Conservation (phyloP, 495 filamentous ascomycete genomes). For the Hypoxylon fuscum region DNA sequence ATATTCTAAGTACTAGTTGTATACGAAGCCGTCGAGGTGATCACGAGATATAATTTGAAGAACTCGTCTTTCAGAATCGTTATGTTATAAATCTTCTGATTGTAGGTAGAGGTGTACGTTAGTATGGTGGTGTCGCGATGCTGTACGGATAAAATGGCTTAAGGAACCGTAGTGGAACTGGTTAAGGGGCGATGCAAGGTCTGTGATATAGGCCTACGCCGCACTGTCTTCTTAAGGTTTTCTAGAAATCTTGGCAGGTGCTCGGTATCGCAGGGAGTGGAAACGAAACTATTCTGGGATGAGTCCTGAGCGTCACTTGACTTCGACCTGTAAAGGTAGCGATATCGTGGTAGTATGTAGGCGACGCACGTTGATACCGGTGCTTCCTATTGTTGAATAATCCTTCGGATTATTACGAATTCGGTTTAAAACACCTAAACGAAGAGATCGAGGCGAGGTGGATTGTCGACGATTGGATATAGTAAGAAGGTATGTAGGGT, state of each 20-base stretch:
- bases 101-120: slow-evolving; percentile 11
- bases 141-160: slow-evolving; percentile 49
- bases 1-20: slow-evolving; percentile 29
- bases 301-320: not conserved
- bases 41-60: no score
- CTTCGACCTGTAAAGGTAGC: slow-evolving; percentile 1
- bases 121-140: slow-evolving; percentile 26
- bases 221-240: slow-evolving; percentile 45
- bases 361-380: slow-evolving; percentile 4
- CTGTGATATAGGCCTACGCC: slow-evolving; percentile 32
- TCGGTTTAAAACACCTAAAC: slow-evolving; percentile 31
- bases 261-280: not conserved
- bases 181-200: slow-evolving; percentile 36
- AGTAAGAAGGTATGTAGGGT: slow-evolving; percentile 48
- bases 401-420: slow-evolving; percentile 16
- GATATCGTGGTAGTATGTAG: slow-evolving; percentile 3
- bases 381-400: slow-evolving; percentile 11
- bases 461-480: slow-evolving; percentile 38
- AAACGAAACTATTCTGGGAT: not conserved
- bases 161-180: slow-evolving; percentile 43
- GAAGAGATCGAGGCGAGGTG: slow-evolving; percentile 14
- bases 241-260: slow-evolving; percentile 20
- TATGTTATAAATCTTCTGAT: not conserved
- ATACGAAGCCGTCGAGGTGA: not conserved
- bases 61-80: not conserved